These are phyloP conservation scores for Carex kokanica DNA, from an alignment of 176 grass and related monocot genomes.

Conservation along the genomic window DNA sequence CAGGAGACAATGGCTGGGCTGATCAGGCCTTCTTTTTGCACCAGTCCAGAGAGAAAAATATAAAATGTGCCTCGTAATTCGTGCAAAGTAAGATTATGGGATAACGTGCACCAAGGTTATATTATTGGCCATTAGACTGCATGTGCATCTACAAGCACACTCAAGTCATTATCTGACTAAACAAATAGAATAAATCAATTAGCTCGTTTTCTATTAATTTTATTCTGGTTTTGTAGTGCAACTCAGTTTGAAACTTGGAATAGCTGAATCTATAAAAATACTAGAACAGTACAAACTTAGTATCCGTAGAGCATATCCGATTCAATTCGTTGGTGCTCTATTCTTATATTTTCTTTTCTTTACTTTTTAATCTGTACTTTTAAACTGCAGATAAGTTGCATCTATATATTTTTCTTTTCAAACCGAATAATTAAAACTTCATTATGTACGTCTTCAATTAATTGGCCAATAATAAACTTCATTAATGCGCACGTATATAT, in stretches of 20 bases:
- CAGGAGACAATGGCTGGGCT: not conserved
- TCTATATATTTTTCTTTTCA: not conserved
- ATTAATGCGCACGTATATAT: too few species aligned
- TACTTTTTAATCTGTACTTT: not conserved
- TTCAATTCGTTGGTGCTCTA: not conserved
- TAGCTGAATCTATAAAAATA: not conserved
- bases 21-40: slow-evolving; percentile 13
- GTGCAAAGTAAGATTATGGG: slow-evolving; percentile 12
- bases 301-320: not conserved
- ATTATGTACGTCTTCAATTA: not conserved
- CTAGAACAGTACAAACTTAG: not conserved
- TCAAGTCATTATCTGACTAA: slow-evolving; percentile 13
- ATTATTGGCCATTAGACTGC: slow-evolving; percentile 8
- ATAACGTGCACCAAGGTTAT: not conserved
- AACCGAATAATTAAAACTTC: not conserved
- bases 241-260: slow-evolving; percentile 1
- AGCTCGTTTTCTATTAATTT: not conserved
- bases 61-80: not conserved
- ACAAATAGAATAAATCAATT: not conserved
- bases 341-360: not conserved
- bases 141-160: slow-evolving; percentile 23
- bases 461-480: too few species aligned
- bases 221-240: not conserved
- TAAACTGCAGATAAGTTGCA: not conserved
- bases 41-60: not conserved